These are phyloP conservation scores for Pleurotus salmoneostramineus DNA, from an alignment of 768 basidiomycete species.

Conservation along the genomic window DNA sequence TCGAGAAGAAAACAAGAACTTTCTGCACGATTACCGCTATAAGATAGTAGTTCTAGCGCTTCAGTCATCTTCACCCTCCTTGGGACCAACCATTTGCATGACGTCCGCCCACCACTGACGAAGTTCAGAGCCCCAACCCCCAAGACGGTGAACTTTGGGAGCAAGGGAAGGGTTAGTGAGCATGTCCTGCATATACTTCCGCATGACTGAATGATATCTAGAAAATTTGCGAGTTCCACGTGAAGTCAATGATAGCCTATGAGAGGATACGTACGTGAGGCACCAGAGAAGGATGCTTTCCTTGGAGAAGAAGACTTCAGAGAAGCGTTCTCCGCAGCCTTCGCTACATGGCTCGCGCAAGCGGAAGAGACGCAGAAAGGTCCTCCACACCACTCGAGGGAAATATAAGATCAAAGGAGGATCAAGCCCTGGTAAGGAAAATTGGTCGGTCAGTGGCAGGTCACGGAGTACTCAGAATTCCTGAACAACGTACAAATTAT, in stretches of 20 bases:
- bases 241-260: not conserved
- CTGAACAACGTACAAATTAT: conserved; percentile 41
- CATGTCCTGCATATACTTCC: conserved; percentile 19
- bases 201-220: conserved; percentile 30
- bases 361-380: conserved; percentile 40
- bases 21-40: no score
- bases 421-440: conserved; percentile 51
- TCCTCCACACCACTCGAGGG: conserved; percentile 52
- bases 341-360: conserved; percentile 36
- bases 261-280: conserved; percentile 14
- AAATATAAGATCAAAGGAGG: conserved; percentile 60
- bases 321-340: conserved; percentile 41
- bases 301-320: conserved; percentile 38
- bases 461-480: not conserved
- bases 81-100: conserved; percentile 19
- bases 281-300: conserved; percentile 54
- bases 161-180: conserved; percentile 21
- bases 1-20: no score
- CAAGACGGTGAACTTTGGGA: conserved; percentile 42
- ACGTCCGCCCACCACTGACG: conserved; percentile 36
- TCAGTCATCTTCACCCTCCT: no score
- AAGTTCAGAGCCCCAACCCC: conserved; percentile 46
- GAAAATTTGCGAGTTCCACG: no score
- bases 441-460: not conserved
- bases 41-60: no score